These are phyloP conservation scores for Chloris gayana DNA, from an alignment of 176 grass and related monocot genomes.

Conservation along the genomic window DNA sequence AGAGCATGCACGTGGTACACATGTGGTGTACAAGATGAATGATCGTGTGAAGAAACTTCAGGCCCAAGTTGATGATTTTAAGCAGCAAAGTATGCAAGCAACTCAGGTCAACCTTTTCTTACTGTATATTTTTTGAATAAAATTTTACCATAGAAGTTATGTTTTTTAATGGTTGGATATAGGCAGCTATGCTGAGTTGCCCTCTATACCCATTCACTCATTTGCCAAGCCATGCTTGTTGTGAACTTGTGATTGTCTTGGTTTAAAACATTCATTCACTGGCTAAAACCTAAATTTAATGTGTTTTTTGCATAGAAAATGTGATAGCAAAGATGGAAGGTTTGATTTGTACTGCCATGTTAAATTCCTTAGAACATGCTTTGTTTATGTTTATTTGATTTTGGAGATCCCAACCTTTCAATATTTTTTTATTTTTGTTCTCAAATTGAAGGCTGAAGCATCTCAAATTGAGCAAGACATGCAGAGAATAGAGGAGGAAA, in stretches of 20 bases:
- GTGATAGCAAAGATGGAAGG: background rate
- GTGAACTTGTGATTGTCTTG: background rate
- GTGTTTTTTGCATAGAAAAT: background rate
- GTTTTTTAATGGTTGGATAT: background rate
- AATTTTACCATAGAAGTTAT: background rate
- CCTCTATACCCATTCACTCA: background rate
- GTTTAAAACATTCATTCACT: too few species aligned
- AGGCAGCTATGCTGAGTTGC: background rate
- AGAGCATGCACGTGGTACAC: conserved; percentile 59
- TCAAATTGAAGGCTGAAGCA: conserved; percentile 69
- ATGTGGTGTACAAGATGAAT: conserved; percentile 57
- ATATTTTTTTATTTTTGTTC: conserved; percentile 49
- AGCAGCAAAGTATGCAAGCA: conserved; percentile 57
- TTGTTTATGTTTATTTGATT: conserved; percentile 20
- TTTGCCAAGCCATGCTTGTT: background rate
- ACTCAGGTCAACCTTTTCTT: conserved; percentile 58
- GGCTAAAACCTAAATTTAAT: too few species aligned
- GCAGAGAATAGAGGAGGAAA: conserved; percentile 53
- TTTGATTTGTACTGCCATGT: conserved; percentile 9
- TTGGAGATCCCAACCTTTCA: conserved; percentile 7
- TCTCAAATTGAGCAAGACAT: conserved; percentile 67
- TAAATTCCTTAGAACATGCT: background rate
- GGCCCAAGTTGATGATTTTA: conserved; percentile 74
- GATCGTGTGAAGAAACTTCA: conserved; percentile 60
- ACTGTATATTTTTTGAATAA: background rate